These are phyloP conservation scores for Aspergillus ibericus DNA, from an alignment of 2,329 filamentous ascomycete genomes.

Conservation along the genomic window DNA sequence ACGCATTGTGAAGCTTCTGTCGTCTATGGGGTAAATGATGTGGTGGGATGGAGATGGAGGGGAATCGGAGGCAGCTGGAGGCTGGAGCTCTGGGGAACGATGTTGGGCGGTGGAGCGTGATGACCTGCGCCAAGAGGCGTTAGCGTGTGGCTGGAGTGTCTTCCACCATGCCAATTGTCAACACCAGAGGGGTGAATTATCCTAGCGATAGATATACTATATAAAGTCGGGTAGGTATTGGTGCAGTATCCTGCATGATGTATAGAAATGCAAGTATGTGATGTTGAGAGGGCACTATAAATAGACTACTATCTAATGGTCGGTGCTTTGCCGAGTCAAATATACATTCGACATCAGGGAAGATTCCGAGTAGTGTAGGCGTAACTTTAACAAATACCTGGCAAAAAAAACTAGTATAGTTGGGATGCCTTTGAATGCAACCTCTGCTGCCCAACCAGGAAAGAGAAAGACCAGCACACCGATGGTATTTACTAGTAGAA, in stretches of 20 bases:
- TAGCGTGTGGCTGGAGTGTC: conserved; percentile 11
- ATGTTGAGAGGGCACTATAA: no score
- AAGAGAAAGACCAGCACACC: background rate
- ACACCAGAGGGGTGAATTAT: background rate
- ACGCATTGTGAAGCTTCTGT: conserved; percentile 28
- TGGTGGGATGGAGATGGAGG: conserved; percentile 19
- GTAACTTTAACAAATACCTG: no score
- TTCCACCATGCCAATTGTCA: background rate
- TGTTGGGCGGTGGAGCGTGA: conserved; percentile 25
- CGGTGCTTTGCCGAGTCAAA: no score
- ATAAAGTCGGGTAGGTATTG: no score
- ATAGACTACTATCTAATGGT: no score
- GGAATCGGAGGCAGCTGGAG: conserved; percentile 5
- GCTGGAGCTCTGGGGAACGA: conserved; percentile 8
- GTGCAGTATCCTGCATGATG: no score
- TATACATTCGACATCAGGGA: no score
- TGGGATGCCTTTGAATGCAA: background rate
- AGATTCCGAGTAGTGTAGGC: no score
- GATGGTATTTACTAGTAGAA: background rate
- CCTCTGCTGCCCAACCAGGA: background rate
- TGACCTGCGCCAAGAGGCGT: conserved; percentile 30
- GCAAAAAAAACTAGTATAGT: no score
- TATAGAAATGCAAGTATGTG: no score
- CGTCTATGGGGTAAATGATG: conserved; percentile 9
- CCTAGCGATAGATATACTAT: no score